phyloP scores from a whole-genome alignment of 2,329 filamentous ascomycete species.

The Trichothecium sympodiale region DNA sequence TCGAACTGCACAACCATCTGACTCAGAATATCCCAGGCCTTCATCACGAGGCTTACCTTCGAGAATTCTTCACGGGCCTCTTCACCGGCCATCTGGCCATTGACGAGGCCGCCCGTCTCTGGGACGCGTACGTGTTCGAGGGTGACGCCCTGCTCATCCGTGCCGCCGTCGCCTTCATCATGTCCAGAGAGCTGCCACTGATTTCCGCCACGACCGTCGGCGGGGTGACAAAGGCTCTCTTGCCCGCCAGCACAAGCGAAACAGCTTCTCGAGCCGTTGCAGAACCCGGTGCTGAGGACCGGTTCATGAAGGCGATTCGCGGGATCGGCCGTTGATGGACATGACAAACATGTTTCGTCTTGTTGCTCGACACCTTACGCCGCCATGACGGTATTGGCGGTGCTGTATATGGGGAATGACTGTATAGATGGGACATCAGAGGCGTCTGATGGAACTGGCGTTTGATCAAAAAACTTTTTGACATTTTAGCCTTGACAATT shows the following conservation, averaged over 20 bases:
- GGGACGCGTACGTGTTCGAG: conserved; percentile 78
- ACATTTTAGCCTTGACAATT: no score
- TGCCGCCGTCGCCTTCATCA: conserved; percentile 57
- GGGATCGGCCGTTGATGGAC: conserved; percentile 25
- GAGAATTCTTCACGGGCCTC: conserved; percentile 49
- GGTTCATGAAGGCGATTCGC: conserved; percentile 29
- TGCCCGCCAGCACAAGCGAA: conserved; percentile 12
- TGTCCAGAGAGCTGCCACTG: conserved; percentile 39
- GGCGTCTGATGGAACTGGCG: not conserved
- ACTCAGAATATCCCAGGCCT: conserved; percentile 33
- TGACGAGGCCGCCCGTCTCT: conserved; percentile 61
- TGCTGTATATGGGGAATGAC: not conserved
- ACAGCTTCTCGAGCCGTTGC: conserved; percentile 20
- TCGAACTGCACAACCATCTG: conserved; percentile 53
- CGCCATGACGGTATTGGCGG: no score
- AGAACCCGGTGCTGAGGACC: conserved; percentile 35
- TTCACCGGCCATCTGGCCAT: conserved; percentile 54
- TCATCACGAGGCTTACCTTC: conserved; percentile 43
- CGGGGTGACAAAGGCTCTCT: conserved; percentile 22
- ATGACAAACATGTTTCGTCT: not conserved
- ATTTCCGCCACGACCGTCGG: conserved; percentile 31
- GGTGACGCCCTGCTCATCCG: conserved; percentile 62
- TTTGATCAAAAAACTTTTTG: not conserved
- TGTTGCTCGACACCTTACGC: not conserved
- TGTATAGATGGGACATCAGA: not conserved